Evolutionary conservation across 2,329 filamentous ascomycete genomes (phyloP), one percentile per base, ranked within the genome.

Genomic region (Helminthosporium solani): DNA sequence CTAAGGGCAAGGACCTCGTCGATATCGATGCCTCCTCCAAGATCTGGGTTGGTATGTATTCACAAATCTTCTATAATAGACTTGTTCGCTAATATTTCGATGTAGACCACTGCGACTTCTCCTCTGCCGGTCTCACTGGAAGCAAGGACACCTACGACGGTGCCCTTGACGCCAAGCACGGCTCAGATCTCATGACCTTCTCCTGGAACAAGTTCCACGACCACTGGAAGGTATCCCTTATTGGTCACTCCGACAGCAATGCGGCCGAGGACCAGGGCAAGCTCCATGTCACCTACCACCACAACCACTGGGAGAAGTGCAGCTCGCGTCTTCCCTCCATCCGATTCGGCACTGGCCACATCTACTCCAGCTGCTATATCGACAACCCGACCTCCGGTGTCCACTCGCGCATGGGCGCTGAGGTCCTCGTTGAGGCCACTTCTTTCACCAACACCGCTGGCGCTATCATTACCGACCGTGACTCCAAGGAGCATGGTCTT

Each of bases 311-410:
- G 75, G 63, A 63, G 56, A 83, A 84, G 70, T 69, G 85, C 61
- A 82, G 83, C 75, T 84, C 80, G 11, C 83, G 84, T 46, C 73
- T 73, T 0, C 84, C 84, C 7, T 81, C 78, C 3, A 65, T 86
- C 61, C 82, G 84, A 51, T 87, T 87, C 70, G 84, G 83, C 21
- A 85, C 80, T 37, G 82, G 71, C 12, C 84, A 87, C 71, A 63
- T 80, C 56, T 81, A 78, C 75, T 82, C 78, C 75, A 74, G 61
- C 48, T 77, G 68, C 63, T 70, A 64, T 55, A 50, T 57, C 20
- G 56, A 70, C 30, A 60, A 63, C 21, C 60, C 63, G n/a, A 58
- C 63, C 31, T 70, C 68, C n/a, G 71, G 68, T 31, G 56, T 75
- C 50, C 71, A 75, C 62, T 70, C 68, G 12, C 68, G 73, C 42